These are phyloP conservation scores for Typha latifolia DNA, from an alignment of 176 grass and related monocot genomes.

Conservation along the genomic window DNA sequence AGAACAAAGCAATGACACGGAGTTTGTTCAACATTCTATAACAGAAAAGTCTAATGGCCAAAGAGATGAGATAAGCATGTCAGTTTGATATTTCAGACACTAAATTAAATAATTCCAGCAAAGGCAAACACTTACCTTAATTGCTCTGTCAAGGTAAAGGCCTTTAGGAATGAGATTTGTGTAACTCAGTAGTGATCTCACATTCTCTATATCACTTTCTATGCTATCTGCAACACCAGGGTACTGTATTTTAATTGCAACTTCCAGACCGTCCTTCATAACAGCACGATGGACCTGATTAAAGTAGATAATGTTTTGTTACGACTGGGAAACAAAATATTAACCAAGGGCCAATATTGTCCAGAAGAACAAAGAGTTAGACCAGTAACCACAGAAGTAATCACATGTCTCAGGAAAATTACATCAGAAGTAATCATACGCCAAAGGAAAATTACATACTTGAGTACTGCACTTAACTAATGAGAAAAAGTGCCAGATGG, in stretches of 20 bases:
- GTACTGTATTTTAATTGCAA: slow-evolving; percentile 98
- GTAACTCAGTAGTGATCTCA: slow-evolving; percentile 64
- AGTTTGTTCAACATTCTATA: not conserved
- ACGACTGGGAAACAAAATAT: not conserved
- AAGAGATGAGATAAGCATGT: not conserved
- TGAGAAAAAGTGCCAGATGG: not conserved
- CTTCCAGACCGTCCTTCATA: slow-evolving; percentile 66
- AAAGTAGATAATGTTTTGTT: not conserved
- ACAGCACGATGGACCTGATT: slow-evolving; percentile 69
- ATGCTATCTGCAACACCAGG: slow-evolving; percentile 93
- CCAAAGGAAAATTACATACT: not conserved
- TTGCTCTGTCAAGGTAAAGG: slow-evolving; percentile 94
- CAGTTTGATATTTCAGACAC: not conserved
- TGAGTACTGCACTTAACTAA: not conserved
- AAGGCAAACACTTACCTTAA: slow-evolving; percentile 57
- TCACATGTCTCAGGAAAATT: not conserved
- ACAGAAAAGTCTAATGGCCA: not conserved
- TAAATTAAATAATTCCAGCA: not conserved
- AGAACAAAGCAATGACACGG: no score
- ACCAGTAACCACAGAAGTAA: not conserved
- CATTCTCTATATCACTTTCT: slow-evolving; percentile 97
- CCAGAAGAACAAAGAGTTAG: not conserved
- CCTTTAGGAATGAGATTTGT: slow-evolving; percentile 98
- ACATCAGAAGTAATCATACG: not conserved
- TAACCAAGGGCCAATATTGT: not conserved